These are phyloP conservation scores for Leishmania lainsoni DNA, from an alignment of 208 protist species.

Conservation along the genomic window DNA sequence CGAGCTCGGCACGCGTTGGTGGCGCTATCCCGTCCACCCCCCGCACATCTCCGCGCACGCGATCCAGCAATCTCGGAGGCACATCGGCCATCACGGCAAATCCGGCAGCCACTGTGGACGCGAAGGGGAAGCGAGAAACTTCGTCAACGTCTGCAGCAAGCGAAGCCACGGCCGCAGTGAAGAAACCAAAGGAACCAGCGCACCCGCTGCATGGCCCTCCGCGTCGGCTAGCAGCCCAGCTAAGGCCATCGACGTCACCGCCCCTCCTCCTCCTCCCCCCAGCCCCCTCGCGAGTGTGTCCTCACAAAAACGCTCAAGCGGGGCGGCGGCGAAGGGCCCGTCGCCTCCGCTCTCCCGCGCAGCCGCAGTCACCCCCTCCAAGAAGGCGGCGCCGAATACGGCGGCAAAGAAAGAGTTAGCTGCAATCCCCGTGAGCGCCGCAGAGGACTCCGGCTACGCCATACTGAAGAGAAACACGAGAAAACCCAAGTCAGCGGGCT, in stretches of 20 bases:
- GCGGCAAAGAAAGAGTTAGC: not conserved
- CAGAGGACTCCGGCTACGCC: not conserved
- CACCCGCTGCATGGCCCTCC: not conserved
- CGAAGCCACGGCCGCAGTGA: not conserved
- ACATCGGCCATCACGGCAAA: not conserved
- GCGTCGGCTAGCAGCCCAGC: not conserved
- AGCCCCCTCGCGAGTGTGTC: not conserved
- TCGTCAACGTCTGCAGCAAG: not conserved
- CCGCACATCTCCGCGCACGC: not conserved
- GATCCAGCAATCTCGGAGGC: not conserved
- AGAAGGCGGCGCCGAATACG: not conserved
- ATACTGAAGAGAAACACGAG: not conserved
- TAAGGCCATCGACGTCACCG: not conserved
- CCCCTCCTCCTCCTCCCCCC: not conserved
- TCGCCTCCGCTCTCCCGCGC: not conserved
- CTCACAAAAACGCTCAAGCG: not conserved
- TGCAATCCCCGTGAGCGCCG: not conserved
- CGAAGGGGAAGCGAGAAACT: too few species aligned
- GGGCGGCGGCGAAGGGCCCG: not conserved
- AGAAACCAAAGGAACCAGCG: not conserved
- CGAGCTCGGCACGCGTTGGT: not conserved
- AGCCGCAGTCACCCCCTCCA: not conserved
- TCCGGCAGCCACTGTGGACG: too few species aligned
- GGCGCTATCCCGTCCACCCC: not conserved
- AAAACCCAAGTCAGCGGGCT: not conserved